Evolutionary conservation across 75 land plant genomes (phyloP).

Genomic region (Azolla pinnata): DNA sequence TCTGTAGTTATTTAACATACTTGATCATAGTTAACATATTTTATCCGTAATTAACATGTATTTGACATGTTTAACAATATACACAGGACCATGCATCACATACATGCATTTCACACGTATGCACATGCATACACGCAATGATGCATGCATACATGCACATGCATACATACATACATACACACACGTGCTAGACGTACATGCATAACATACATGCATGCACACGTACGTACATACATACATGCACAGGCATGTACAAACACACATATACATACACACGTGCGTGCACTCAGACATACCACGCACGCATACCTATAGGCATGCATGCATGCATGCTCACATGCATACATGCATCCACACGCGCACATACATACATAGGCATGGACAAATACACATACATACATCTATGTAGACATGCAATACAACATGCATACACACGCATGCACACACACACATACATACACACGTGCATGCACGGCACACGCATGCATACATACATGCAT

Average conservation of each 20-base stretch:
- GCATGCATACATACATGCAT: neutral
- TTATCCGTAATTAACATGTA: too few relatives aligned
- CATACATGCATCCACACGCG: neutral
- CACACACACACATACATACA: neutral
- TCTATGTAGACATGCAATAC: neutral
- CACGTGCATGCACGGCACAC: neutral
- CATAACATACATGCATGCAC: neutral
- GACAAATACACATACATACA: neutral
- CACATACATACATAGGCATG: too few relatives aligned
- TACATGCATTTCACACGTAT: too few relatives aligned
- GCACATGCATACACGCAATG: too few relatives aligned
- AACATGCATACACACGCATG: neutral
- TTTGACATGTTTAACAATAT: too few relatives aligned
- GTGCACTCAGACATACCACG: too few relatives aligned
- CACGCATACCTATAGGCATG: neutral
- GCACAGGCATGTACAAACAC: neutral
- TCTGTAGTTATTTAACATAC: too few relatives aligned
- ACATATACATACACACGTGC: neutral
- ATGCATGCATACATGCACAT: too few relatives aligned
- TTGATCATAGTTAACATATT: too few relatives aligned
- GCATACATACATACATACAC: too few relatives aligned
- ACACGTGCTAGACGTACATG: too few relatives aligned
- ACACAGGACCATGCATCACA: too few relatives aligned
- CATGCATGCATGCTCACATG: neutral
- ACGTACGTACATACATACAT: neutral